Conservation (phyloP, 176 grass and related monocot genomes). For the Avena sativa region DNA sequence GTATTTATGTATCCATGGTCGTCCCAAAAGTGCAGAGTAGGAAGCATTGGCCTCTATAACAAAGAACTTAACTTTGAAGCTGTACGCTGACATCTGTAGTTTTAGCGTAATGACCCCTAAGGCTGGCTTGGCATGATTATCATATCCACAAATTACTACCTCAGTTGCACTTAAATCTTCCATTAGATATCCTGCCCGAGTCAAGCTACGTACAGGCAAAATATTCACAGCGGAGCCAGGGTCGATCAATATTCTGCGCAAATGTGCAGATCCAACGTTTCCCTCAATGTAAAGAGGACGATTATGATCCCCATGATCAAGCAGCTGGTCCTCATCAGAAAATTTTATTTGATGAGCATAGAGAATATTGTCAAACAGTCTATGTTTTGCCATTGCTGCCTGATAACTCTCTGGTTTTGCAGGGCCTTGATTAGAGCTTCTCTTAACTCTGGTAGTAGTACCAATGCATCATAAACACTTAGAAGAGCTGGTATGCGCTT, state of each 20-base stretch:
- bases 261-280: neutral
- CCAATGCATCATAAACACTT: conserved; percentile 9
- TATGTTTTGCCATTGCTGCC: neutral
- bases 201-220: neutral
- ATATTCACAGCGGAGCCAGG: conserved; percentile 1
- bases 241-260: neutral
- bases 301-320: neutral
- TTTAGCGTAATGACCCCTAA: neutral
- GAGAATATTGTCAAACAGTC: neutral
- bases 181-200: neutral
- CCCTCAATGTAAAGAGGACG: neutral
- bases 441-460: neutral
- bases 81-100: neutral
- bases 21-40: neutral
- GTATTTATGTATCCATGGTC: conserved; percentile 11
- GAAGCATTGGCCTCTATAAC: neutral
- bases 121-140: neutral
- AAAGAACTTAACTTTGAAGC: neutral
- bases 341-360: neutral
- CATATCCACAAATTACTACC: neutral
- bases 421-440: neutral
- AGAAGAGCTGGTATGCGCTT: neutral
- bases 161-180: neutral
- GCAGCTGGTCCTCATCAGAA: neutral
- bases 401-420: neutral